Evolutionary conservation across 2,329 filamentous ascomycete species (phyloP).

Genomic region (Penicillium rolfsii): DNA sequence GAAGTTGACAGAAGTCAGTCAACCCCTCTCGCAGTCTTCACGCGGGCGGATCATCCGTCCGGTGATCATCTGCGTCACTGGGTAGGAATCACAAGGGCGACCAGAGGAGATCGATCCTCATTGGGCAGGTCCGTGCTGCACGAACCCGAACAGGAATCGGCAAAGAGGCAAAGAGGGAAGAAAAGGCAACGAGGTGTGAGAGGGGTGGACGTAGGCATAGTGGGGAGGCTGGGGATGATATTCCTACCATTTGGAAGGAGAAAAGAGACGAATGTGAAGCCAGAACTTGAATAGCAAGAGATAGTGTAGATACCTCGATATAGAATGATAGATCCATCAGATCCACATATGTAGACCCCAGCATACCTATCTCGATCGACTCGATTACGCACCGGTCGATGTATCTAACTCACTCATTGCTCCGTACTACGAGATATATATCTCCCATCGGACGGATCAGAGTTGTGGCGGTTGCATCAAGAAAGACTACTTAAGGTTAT

Average conservation of each 20-base stretch:
- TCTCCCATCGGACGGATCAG: too few species aligned
- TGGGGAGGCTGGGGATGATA: not conserved
- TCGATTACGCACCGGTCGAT: not conserved
- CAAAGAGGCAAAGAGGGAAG: constrained; percentile 1
- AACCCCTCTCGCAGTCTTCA: not conserved
- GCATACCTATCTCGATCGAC: not conserved
- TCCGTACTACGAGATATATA: too few species aligned
- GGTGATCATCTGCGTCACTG: constrained; percentile 30
- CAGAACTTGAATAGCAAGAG: not conserved
- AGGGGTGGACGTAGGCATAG: not conserved
- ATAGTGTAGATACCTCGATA: not conserved
- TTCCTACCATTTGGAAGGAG: too few species aligned
- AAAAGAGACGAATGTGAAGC: not conserved
- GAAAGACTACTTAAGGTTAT: too few species aligned
- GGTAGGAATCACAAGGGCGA: constrained; percentile 19
- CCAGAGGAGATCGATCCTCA: constrained; percentile 6
- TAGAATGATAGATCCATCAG: not conserved
- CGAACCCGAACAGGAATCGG: constrained; percentile 15
- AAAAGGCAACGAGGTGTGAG: not conserved
- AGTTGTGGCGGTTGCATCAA: too few species aligned
- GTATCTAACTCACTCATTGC: too few species aligned
- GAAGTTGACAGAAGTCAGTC: too few species aligned
- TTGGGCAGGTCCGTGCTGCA: constrained; percentile 20
- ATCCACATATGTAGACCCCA: too few species aligned
- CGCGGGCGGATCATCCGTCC: constrained; percentile 18